A percentile compares a stretch with the other conserved stretches of the same genome.
Conservation (phyloP, 2,329 filamentous ascomycete species). For the Aspergillus floridensis region DNA sequence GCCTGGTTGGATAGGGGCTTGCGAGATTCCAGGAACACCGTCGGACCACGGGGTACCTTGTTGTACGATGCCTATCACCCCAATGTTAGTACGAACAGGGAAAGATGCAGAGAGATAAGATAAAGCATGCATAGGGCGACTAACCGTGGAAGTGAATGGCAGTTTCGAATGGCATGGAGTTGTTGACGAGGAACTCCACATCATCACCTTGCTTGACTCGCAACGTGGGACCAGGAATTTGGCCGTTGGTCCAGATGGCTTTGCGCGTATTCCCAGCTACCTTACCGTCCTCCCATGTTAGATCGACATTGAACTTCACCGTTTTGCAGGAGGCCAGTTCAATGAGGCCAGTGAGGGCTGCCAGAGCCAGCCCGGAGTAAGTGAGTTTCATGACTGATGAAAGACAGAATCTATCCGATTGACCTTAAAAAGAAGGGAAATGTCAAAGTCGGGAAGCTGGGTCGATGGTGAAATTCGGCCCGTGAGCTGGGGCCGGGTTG, state of each 20-base stretch:
- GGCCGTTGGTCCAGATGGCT: conserved; percentile 33
- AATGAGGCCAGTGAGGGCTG: background rate
- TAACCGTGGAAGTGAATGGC: conserved; percentile 38
- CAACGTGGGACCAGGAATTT: conserved; percentile 33
- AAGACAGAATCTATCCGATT: background rate
- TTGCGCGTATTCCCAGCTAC: conserved; percentile 33
- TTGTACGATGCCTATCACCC: conserved; percentile 34
- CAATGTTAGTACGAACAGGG: background rate
- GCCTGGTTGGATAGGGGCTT: conserved; percentile 53
- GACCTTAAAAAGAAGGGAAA: background rate
- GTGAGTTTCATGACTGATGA: conserved; percentile 1
- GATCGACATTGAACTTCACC: conserved; percentile 17
- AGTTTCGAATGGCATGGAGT: conserved; percentile 30
- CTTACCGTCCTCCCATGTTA: conserved; percentile 35
- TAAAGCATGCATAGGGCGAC: background rate
- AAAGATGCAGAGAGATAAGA: background rate
- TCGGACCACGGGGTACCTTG: conserved; percentile 57
- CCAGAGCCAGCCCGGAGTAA: background rate
- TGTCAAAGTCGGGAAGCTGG: background rate
- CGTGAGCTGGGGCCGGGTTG: background rate
- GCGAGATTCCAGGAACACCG: conserved; percentile 57
- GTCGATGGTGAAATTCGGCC: background rate
- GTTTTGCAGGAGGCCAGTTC: background rate
- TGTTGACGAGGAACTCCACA: conserved; percentile 32
- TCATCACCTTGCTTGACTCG: conserved; percentile 28